These are phyloP conservation scores for Alternaria triticimaculans DNA, from an alignment of 2,329 filamentous ascomycete species.

Conservation along the genomic window DNA sequence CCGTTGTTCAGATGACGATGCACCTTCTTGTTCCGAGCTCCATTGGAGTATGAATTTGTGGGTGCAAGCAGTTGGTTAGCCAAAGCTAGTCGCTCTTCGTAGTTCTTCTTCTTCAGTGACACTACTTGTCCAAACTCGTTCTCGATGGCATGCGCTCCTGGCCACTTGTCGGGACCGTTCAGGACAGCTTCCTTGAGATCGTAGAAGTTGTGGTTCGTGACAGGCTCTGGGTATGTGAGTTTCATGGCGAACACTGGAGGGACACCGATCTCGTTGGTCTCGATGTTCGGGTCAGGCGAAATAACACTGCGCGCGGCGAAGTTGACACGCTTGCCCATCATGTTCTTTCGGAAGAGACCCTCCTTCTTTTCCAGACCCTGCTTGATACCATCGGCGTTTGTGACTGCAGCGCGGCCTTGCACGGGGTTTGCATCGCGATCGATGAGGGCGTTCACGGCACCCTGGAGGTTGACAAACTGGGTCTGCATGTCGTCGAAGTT, in stretches of 20 bases:
- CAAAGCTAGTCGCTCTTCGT: conserved; percentile 84
- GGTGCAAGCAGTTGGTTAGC: conserved; percentile 93
- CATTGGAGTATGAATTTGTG: conserved; percentile 74
- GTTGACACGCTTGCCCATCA: conserved; percentile 99
- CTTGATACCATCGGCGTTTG: conserved; percentile 93
- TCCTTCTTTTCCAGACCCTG: conserved; percentile 99
- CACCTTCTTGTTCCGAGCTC: conserved; percentile 91
- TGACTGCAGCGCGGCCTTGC: conserved; percentile 76
- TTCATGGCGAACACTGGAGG: conserved; percentile 97
- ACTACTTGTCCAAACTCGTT: conserved; percentile 94
- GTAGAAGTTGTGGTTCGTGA: conserved; percentile 95
- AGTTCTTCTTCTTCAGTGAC: conserved; percentile 83
- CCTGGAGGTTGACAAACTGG: conserved; percentile 83
- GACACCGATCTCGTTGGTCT: conserved; percentile 98
- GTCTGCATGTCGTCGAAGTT: conserved; percentile 80
- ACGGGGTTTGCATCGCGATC: conserved; percentile 87
- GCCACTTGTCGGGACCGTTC: conserved; percentile 92
- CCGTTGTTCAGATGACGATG: conserved; percentile 95
- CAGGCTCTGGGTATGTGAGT: conserved; percentile 94
- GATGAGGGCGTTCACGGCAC: conserved; percentile 89
- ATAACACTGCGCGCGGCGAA: conserved; percentile 98
- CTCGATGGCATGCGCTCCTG: conserved; percentile 91
- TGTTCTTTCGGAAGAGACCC: conserved; percentile 96
- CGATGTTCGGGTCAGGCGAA: conserved; percentile 96
- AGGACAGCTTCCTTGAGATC: conserved; percentile 96